Evolutionary conservation across 2,329 filamentous ascomycete genomes (phyloP).

Genomic region (Botryosphaeria dothidea): DNA sequence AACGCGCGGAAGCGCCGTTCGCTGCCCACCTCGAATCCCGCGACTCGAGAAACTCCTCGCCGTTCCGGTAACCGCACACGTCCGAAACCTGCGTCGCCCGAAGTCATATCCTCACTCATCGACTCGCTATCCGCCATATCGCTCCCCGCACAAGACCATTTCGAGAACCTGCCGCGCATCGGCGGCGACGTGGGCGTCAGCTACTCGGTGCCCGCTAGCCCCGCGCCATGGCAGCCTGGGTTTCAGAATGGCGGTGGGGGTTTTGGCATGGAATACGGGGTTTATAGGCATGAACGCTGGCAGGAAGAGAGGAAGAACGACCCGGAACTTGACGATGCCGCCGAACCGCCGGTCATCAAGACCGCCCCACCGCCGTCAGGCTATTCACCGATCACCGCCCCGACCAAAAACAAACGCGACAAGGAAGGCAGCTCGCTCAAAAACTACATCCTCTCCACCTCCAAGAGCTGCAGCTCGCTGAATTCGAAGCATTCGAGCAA

Average conservation of each 20-base stretch:
- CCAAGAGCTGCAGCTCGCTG: constrained; percentile 36
- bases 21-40: constrained; percentile 26
- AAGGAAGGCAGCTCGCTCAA: constrained; percentile 51
- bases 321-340: constrained; percentile 53
- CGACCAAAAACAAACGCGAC: constrained; percentile 52
- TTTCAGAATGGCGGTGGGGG: constrained; percentile 34
- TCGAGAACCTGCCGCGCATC: constrained; percentile 53
- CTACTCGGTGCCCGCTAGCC: constrained; percentile 33
- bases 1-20: constrained; percentile 25
- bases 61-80: constrained; percentile 39
- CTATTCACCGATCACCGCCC: constrained; percentile 69
- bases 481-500: constrained; percentile 33
- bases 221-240: constrained; percentile 20
- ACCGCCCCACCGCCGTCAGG: constrained; percentile 59
- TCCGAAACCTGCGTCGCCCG: constrained; percentile 55
- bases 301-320: constrained; percentile 49
- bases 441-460: constrained; percentile 53
- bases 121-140: constrained; percentile 62
- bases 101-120: constrained; percentile 68
- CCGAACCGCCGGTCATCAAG: constrained; percentile 66
- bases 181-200: constrained; percentile 26
- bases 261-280: constrained; percentile 74
- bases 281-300: constrained; percentile 57
- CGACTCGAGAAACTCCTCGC: constrained; percentile 24
- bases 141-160: constrained; percentile 67